These are phyloP conservation scores for Entomortierella lignicola DNA, from an alignment of 192 early-diverging fungal genomes.

Conservation along the genomic window DNA sequence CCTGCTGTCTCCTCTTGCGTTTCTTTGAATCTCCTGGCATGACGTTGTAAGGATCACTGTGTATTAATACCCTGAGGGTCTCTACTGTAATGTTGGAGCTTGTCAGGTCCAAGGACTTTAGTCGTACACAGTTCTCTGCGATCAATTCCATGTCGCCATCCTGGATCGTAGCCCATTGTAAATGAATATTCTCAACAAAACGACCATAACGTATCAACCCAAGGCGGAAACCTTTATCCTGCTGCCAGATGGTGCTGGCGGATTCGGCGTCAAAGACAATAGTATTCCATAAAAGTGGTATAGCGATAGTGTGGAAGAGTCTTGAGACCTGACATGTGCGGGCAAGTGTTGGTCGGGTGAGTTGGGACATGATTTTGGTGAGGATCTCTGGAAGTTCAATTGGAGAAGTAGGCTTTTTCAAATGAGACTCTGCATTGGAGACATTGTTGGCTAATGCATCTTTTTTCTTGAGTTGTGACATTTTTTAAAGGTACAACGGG, in stretches of 20 bases:
- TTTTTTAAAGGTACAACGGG: not conserved
- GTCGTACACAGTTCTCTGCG: slow-evolving; percentile 22
- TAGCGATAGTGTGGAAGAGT: slow-evolving; percentile 11
- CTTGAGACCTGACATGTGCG: slow-evolving; percentile 12
- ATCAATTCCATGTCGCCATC: slow-evolving; percentile 41
- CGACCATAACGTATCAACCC: slow-evolving; percentile 29
- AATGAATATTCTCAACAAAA: slow-evolving; percentile 1
- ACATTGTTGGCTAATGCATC: not conserved
- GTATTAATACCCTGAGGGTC: slow-evolving; percentile 30
- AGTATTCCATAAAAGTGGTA: slow-evolving; percentile 9
- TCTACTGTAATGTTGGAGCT: slow-evolving; percentile 32
- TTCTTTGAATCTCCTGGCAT: not conserved
- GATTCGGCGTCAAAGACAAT: not conserved
- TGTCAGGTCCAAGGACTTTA: slow-evolving; percentile 17
- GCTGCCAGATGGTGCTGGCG: slow-evolving; percentile 8
- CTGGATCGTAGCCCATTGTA: not conserved
- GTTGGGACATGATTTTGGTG: not conserved
- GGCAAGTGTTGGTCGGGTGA: not conserved
- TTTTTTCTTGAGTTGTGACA: not conserved
- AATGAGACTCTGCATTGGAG: not conserved
- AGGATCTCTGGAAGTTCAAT: slow-evolving; percentile 27
- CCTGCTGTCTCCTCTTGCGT: not conserved
- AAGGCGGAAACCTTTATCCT: slow-evolving; percentile 27
- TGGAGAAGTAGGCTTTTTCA: not conserved
- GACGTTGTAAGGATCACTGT: slow-evolving; percentile 26